Conservation (phyloP, 1,139 yeast genomes). For the Keqinozyma sinolaborantium region DNA sequence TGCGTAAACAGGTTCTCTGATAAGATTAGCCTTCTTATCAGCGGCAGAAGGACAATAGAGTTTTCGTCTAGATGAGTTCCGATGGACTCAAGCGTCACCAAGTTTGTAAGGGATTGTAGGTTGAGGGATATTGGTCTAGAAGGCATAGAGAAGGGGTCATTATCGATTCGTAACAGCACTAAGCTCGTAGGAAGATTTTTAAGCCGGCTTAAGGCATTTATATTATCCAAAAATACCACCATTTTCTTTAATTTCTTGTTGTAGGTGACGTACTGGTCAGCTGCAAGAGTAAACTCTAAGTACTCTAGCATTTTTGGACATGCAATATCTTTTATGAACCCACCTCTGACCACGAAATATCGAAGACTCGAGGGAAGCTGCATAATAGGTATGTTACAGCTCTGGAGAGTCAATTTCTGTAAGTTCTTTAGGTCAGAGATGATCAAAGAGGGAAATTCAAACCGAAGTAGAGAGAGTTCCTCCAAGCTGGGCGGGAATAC, state of each 20-base stretch:
- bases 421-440: not conserved
- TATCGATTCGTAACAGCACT: not conserved
- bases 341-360: not conserved
- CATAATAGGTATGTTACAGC: not conserved
- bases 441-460: not conserved
- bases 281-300: not conserved
- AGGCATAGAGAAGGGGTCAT: not conserved
- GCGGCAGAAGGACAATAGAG: not conserved
- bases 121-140: not conserved
- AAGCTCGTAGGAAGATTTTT: not conserved
- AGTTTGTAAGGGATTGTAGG: not conserved
- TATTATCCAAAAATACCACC: not conserved
- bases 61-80: not conserved
- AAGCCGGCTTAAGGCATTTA: not conserved
- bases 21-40: not conserved
- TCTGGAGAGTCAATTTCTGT: not conserved
- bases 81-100: not conserved
- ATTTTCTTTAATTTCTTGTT: not conserved
- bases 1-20: not conserved
- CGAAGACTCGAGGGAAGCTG: not conserved
- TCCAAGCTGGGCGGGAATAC: not conserved
- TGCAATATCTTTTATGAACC: not conserved
- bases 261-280: not conserved
- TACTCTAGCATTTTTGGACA: not conserved
- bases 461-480: not conserved